Evolutionary conservation across 345 rosid genomes (phyloP).

Genomic region (Eucalyptus regnans): DNA sequence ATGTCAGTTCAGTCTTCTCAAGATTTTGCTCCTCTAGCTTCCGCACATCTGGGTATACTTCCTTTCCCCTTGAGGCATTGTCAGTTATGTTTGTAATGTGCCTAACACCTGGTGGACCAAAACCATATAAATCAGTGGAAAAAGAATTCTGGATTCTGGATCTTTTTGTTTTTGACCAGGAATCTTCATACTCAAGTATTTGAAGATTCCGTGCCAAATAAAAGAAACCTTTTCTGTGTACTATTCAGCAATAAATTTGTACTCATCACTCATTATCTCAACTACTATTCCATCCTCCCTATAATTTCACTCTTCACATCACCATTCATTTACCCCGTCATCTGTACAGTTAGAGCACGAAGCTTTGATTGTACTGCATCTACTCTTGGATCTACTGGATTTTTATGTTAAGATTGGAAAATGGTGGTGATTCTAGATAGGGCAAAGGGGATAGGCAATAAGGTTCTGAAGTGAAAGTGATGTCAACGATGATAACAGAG

Average conservation of each 20-base stretch:
- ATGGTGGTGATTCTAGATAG: neutral
- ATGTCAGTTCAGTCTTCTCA: neutral
- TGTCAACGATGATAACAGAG: neutral
- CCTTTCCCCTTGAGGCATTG: neutral
- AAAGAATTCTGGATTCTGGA: neutral
- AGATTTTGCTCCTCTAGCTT: neutral
- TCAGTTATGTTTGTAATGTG: neutral
- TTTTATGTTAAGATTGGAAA: neutral
- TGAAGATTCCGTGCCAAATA: neutral
- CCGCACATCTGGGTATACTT: neutral
- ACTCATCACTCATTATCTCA: neutral
- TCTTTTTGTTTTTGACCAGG: neutral
- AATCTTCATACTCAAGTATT: neutral
- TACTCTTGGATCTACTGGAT: neutral
- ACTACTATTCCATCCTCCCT: neutral
- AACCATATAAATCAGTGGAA: neutral
- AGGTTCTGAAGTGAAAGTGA: neutral
- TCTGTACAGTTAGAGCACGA: neutral
- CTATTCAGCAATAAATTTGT: neutral
- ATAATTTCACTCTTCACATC: neutral
- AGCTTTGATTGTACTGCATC: neutral
- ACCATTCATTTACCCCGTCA: neutral
- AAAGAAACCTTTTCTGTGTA: neutral
- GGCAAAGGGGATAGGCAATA: neutral
- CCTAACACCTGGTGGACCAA: neutral